Evolutionary conservation across 2,329 filamentous ascomycete species (phyloP), one percentile per base, ranked within the genome.

Genomic region (Sphaerulina populicola): DNA sequence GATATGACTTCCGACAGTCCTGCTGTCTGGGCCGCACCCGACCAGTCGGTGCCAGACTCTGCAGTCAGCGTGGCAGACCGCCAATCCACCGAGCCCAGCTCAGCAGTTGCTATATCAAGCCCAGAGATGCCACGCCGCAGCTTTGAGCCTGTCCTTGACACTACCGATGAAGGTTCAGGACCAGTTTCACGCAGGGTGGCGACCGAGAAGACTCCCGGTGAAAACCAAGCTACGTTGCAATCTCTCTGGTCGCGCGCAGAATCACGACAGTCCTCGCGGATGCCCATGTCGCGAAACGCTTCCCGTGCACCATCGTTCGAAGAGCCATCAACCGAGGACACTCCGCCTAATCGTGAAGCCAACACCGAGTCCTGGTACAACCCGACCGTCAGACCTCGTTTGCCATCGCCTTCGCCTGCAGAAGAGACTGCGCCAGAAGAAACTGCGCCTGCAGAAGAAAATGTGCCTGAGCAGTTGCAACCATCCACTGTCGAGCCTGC

Each of bases 341-440:
- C 23, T 14, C 35, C 42, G 21, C 21, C 42, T n/a, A 40, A 45
- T 27, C 41, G 37, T 12, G 48, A 49, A 21, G 46, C 38, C 39
- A 42, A 49, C 18, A 49, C 46, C 21, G 46, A 49, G 39, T 49
- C 46, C 21, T 49, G 46, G 46, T 49, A 49, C 18, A 49, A 49
- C 18, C 46, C 46, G 15, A 36, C 48, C 8, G 27, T 44, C 11
- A 39, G 38, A 23, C 48, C 48, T 38, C 48, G 48, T 29, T n/a
- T 14, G 42, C 35, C 42, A 14, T 31, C 41, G 8, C 42, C 48
- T 23, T 33, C 42, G n/a, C 36, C 41, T 14, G 35, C 11, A 6
- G 35, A 39, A 8, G 35, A 33, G 8, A 45, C 21, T 40, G 41
- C 29, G 7, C n/a, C n/a, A n/a, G n/a, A n/a, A n/a, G n/a, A n/a